Conservation (phyloP, 2,329 filamentous ascomycete genomes). For the Paecilomyces fulvus region DNA sequence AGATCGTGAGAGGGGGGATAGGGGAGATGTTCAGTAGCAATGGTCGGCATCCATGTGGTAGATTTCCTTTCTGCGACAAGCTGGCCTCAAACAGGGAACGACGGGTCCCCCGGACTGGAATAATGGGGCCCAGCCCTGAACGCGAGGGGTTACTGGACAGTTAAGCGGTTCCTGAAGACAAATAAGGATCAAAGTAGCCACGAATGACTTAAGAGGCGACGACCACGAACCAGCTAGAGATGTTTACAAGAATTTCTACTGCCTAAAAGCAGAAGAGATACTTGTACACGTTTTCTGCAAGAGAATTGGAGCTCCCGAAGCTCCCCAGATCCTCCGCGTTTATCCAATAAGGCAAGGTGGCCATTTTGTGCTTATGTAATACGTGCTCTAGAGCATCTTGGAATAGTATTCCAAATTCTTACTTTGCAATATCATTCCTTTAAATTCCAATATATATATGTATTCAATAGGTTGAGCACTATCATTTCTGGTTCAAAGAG, state of each 20-base stretch:
- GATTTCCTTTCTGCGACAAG: slow-evolving; percentile 12
- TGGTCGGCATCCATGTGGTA: slow-evolving; percentile 9
- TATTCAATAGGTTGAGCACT: too few species aligned
- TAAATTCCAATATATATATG: too few species aligned
- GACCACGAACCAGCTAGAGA: not conserved
- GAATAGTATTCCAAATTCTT: too few species aligned
- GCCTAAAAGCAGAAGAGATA: not conserved
- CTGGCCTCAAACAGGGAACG: slow-evolving; percentile 14
- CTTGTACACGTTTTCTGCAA: not conserved
- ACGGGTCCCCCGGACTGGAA: not conserved
- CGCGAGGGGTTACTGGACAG: not conserved
- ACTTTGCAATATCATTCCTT: too few species aligned
- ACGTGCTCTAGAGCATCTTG: not conserved
- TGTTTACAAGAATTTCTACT: not conserved
- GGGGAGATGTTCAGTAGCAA: slow-evolving; percentile 2
- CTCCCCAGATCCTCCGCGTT: not conserved
- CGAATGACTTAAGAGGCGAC: not conserved
- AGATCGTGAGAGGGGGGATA: slow-evolving; percentile 3
- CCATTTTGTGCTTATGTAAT: not conserved
- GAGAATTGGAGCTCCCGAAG: not conserved
- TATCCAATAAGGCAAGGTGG: not conserved
- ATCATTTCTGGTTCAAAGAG: too few species aligned
- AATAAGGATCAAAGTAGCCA: not conserved
- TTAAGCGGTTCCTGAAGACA: not conserved
- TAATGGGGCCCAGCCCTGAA: not conserved